Evolutionary conservation across 208 protist species (phyloP), one percentile per base, ranked within the genome.

Genomic region (Tetramitus jugosus): DNA sequence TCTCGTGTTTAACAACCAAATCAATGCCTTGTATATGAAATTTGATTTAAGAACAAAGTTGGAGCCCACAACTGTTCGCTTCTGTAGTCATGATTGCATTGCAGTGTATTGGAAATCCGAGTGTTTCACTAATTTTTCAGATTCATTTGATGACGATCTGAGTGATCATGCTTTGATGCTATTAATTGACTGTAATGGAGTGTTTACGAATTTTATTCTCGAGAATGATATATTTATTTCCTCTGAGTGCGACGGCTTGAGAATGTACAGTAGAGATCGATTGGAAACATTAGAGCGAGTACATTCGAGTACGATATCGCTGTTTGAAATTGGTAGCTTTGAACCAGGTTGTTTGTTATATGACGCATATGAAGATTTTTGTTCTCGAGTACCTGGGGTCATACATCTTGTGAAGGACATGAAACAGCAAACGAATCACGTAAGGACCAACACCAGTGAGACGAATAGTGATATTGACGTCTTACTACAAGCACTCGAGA

Each of bases 251-350:
- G 76, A 78, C 45, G 6, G 13, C 7, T 29, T 2, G 39, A 26
- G 76, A n/a, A 39, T n/a, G n/a, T n/a, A 46, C 17, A 46, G 52
- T 13, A 4, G 7, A 2, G 2, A 56, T 10, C 10, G 13, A 40
- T 14, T 37, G 1, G 76, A 78, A 43, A 39, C 65, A 1, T 40
- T 65, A 45, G 46, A 78, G 65, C 4, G 33, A 40, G 49, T 78
- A 31, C 49, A 31, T 72, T 43, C 56, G 17, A 29, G 4, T 45
- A 43, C 42, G 26, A 53, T 64, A 23, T 46, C 62, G 20, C 13
- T 78, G n/a, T 78, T 78, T 29, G 43, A 35, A 45, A 78, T 78
- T 65, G 76, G 52, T 31, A 45, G 31, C 46, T 43, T 64, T 23
- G 53, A 26, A 33, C 6, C 31, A 20, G 4, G 29, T 31, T 46